phyloP scores from a whole-genome alignment of 257 asterid species.

The Verbena officinalis region DNA sequence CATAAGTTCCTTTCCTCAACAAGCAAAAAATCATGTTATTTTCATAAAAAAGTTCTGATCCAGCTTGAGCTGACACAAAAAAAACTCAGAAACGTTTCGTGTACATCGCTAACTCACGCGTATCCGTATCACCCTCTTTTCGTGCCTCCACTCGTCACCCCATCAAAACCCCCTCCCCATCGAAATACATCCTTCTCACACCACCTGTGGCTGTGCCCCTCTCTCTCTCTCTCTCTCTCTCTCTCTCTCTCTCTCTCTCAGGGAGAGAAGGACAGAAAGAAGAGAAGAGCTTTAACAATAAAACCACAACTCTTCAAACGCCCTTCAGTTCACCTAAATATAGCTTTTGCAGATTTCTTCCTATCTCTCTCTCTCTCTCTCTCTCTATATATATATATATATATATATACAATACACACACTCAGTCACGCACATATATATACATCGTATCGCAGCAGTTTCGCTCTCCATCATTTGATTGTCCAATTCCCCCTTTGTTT shows the following conservation, averaged over 20 bases:
- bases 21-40: too few species aligned
- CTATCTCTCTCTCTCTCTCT: slow-evolving; percentile 7
- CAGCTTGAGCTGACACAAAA: too few species aligned
- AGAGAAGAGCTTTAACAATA: slow-evolving; percentile 25
- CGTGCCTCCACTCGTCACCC: slow-evolving; percentile 24
- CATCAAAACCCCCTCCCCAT: slow-evolving; percentile 26
- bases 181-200: slow-evolving; percentile 13
- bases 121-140: slow-evolving; percentile 1
- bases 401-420: not conserved
- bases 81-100: not conserved
- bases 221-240: slow-evolving; percentile 27
- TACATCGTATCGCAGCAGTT: slow-evolving; percentile 8
- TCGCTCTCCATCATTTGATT: slow-evolving; percentile 24
- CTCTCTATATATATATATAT: not conserved
- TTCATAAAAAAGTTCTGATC: too few species aligned
- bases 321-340: slow-evolving; percentile 41
- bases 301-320: slow-evolving; percentile 38
- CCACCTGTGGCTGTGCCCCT: slow-evolving; percentile 1
- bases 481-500: slow-evolving; percentile 3
- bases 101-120: slow-evolving; percentile 21
- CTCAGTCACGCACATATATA: not conserved
- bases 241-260: not conserved
- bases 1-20: too few species aligned
- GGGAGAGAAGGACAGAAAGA: slow-evolving; percentile 11
- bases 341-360: slow-evolving; percentile 21